These are phyloP conservation scores for Croton laevigatus DNA, from an alignment of 441 rosid genomes.

Conservation along the genomic window DNA sequence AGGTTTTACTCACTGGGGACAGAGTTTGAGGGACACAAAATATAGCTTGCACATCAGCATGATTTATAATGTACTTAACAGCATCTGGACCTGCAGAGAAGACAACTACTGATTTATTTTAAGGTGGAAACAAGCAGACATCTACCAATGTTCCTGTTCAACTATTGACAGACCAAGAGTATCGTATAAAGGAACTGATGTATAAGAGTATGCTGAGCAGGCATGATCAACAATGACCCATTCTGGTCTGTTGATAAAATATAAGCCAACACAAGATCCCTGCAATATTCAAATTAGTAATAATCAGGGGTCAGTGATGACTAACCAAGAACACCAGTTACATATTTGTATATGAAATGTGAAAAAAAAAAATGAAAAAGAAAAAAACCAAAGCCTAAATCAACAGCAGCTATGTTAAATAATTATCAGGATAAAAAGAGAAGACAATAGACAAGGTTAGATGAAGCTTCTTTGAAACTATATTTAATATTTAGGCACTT, in stretches of 20 bases:
- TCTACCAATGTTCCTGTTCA: slow-evolving; percentile 12
- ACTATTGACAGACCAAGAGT: slow-evolving; percentile 68
- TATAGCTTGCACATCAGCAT: slow-evolving; percentile 80
- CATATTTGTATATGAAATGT: not conserved
- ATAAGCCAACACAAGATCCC: slow-evolving; percentile 86
- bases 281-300: slow-evolving; percentile 30
- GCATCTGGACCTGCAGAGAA: slow-evolving; percentile 90
- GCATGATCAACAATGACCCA: slow-evolving; percentile 97
- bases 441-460: not conserved
- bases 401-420: not conserved
- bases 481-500: slow-evolving; percentile 2
- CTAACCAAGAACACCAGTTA: not conserved
- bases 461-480: slow-evolving; percentile 4
- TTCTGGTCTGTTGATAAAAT: slow-evolving; percentile 94
- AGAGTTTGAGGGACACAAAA: slow-evolving; percentile 91
- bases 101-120: slow-evolving; percentile 13
- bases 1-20: slow-evolving; percentile 51
- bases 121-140: slow-evolving; percentile 14
- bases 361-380: too few species aligned
- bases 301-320: slow-evolving; percentile 22
- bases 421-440: too few species aligned
- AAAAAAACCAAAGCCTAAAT: not conserved
- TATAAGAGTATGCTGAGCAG: slow-evolving; percentile 84
- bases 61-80: slow-evolving; percentile 80
- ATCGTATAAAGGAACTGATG: slow-evolving; percentile 97